These are phyloP conservation scores for Solanum arcanum DNA, from an alignment of 257 asterid genomes.

Conservation along the genomic window DNA sequence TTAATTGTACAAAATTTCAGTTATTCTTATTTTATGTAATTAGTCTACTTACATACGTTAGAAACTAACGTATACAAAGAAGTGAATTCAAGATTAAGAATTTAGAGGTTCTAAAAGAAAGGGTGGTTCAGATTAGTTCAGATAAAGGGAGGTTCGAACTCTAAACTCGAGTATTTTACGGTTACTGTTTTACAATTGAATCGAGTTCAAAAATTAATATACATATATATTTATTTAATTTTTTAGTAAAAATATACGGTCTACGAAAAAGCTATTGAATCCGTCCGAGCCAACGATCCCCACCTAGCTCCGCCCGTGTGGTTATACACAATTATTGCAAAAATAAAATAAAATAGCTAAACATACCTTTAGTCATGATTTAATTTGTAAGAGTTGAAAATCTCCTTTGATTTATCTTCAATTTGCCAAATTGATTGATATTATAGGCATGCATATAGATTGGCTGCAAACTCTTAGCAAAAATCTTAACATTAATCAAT, in stretches of 20 bases:
- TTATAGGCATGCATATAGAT: not conserved
- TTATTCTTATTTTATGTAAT: not conserved
- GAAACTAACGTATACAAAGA: not conserved
- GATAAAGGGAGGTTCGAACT: too few species aligned
- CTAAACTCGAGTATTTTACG: too few species aligned
- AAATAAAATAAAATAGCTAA: not conserved
- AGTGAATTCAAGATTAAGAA: too few species aligned
- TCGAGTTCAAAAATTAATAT: too few species aligned
- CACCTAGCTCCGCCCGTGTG: too few species aligned
- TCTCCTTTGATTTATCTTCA: not conserved
- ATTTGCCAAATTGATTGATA: not conserved
- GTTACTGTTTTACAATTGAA: too few species aligned
- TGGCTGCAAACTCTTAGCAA: not conserved
- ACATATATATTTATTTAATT: too few species aligned
- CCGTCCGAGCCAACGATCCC: rapidly evolving
- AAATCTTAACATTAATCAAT: not conserved
- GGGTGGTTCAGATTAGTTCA: too few species aligned
- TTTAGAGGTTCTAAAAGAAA: too few species aligned
- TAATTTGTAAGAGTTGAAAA: not conserved
- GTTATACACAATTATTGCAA: not conserved
- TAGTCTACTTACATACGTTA: not conserved
- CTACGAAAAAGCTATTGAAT: too few species aligned
- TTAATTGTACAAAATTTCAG: not conserved
- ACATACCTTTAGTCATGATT: not conserved
- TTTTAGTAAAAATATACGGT: too few species aligned